These are phyloP conservation scores for Jaltomata sinuosa DNA, from an alignment of 257 asterid species.

Conservation along the genomic window DNA sequence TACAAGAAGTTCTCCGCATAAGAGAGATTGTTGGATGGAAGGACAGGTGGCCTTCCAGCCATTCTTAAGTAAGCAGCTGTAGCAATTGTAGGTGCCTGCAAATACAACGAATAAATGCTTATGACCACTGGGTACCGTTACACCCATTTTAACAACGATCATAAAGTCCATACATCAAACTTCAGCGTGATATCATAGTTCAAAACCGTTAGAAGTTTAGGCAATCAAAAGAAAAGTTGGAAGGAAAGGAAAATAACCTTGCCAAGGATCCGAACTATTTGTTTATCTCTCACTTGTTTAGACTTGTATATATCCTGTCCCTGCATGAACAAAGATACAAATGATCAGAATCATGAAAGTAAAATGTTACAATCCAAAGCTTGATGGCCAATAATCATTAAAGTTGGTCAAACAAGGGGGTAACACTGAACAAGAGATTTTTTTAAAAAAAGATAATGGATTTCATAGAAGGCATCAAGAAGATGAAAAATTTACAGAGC, in stretches of 20 bases:
- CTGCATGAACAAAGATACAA: constrained; percentile 21
- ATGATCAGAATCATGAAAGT: constrained; percentile 2
- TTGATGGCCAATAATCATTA: background rate
- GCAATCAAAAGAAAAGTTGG: background rate
- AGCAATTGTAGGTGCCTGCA: constrained; percentile 97
- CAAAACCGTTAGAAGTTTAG: background rate
- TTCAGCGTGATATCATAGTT: background rate
- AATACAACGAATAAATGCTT: constrained; percentile 1
- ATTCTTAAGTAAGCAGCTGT: constrained; percentile 98
- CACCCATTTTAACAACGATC: background rate
- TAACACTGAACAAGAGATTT: too few relatives aligned
- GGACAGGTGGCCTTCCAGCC: constrained; percentile 99
- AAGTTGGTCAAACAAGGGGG: background rate
- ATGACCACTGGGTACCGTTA: background rate
- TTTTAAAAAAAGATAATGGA: too few relatives aligned
- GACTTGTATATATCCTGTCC: constrained; percentile 83
- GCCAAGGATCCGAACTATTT: constrained; percentile 89
- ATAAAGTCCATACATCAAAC: background rate
- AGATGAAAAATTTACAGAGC: too few relatives aligned
- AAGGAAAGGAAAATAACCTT: constrained; percentile 37
- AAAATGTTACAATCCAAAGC: background rate
- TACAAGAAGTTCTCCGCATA: constrained; percentile 95
- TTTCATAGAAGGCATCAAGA: too few relatives aligned
- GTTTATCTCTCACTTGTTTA: constrained; percentile 92
- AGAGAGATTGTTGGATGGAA: constrained; percentile 88